Evolutionary conservation across 2,329 filamentous ascomycete genomes (phyloP).

Genomic region (Diaporthe humulicola): DNA sequence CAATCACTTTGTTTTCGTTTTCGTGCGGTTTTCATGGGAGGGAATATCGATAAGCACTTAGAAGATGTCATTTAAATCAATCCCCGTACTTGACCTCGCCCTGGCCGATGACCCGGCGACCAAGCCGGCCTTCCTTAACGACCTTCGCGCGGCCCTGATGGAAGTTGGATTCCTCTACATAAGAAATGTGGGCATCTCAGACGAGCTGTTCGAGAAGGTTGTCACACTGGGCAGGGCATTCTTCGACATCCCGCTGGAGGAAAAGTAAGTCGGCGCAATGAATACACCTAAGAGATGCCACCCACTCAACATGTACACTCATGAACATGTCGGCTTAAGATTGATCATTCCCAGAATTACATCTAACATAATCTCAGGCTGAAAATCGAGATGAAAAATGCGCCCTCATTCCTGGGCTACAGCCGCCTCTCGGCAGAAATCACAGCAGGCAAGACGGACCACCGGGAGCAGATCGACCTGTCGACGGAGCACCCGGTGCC

Average conservation of each 20-base stretch:
- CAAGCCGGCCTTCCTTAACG: slow-evolving; percentile 78
- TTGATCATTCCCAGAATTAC: not conserved
- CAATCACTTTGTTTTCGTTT: too few species aligned
- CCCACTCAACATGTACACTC: not conserved
- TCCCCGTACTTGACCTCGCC: slow-evolving; percentile 84
- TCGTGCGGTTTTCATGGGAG: not conserved
- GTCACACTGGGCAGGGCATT: slow-evolving; percentile 78
- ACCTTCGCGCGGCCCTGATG: slow-evolving; percentile 81
- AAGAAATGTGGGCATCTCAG: slow-evolving; percentile 80
- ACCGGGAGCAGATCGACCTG: slow-evolving; percentile 89
- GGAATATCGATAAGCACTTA: not conserved
- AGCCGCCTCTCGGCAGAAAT: slow-evolving; percentile 75
- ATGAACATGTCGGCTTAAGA: not conserved
- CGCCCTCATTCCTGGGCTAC: slow-evolving; percentile 79
- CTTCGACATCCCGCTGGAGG: slow-evolving; percentile 80
- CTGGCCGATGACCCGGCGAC: slow-evolving; percentile 72
- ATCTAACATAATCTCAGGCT: slow-evolving; percentile 55
- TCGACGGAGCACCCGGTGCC: slow-evolving; percentile 82
- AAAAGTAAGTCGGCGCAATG: slow-evolving; percentile 66
- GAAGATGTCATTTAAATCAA: slow-evolving; percentile 77
- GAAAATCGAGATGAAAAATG: slow-evolving; percentile 80
- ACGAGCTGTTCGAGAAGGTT: slow-evolving; percentile 74
- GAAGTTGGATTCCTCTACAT: slow-evolving; percentile 93
- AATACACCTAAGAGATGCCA: not conserved
- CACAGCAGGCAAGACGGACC: slow-evolving; percentile 81